Base-by-base conservation (phyloP, 1,284 basidiomycete genomes). In the Trichosporon ovoides region DNA sequence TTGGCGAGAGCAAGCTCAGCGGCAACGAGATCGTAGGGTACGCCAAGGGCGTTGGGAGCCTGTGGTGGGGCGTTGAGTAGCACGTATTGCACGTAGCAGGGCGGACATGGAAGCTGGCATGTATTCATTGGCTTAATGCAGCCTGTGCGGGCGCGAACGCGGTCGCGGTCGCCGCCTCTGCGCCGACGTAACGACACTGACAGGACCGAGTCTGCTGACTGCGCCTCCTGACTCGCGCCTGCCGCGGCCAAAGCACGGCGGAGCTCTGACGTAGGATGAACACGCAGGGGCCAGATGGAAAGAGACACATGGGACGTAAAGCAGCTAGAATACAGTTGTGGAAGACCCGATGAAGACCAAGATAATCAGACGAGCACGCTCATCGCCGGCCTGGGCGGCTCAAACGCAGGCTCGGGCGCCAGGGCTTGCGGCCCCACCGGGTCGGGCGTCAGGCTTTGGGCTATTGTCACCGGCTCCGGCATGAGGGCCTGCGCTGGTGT, bases 11-110 rank as follows among this genome's bases (percentile, higher is more conserved):
- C 73, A 95, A 95, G 77, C 80, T 95, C 36, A 88, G 88, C 19
- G 88, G 89, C 33, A 86, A 87, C 70, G 91, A 95, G 79, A 83
- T 95, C 65, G 87, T 94, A 5, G 84, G 84, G n/a, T 95, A 94
- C 70, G 86, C 84, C 7, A 89, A 88, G 75, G 91, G 91, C 3
- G 88, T 95, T 3, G 91, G 86, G 83, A 78, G 81, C 40, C 76
- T 94, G 38, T 93, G 92, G 77, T 83, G 81, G 50, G 79, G 83
- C 38, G 84, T 91, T 35, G 35, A 55, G 56, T 55, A 58, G 36
- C 33, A 31, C n/a, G n/a, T n/a, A n/a, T n/a, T n/a, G 36, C 36
- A 37, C 6, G 36, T 16, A 9, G 36, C 37, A 38, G 37, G 14
- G 7, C 16, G 37, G 7, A 13, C 20, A 13, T n/a, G 28, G 43